Conservation (phyloP, 2,329 filamentous ascomycete genomes). For the Ophiostoma himal-ulmi region DNA sequence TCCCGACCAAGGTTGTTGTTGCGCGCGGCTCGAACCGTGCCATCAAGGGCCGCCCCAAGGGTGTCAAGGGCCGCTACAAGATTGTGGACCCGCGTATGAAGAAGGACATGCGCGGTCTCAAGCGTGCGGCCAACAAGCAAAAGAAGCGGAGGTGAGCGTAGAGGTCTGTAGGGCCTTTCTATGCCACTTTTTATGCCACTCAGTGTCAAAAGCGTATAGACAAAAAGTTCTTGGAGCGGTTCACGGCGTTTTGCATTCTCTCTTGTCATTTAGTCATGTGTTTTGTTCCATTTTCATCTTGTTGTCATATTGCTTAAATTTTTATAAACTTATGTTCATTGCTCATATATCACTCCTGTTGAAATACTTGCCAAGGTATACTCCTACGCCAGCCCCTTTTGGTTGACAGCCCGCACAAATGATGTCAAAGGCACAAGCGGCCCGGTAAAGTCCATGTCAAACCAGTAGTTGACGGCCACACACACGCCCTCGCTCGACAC, state of each 20-base stretch:
- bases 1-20: slow-evolving; percentile 80
- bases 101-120: slow-evolving; percentile 88
- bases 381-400: slow-evolving; percentile 2
- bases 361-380: neutral
- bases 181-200: neutral
- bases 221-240: slow-evolving; percentile 12
- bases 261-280: slow-evolving; percentile 3
- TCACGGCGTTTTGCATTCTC: slow-evolving; percentile 15
- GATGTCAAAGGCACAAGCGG: slow-evolving; percentile 57
- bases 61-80: slow-evolving; percentile 94
- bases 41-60: slow-evolving; percentile 71
- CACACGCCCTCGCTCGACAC: slow-evolving; percentile 64
- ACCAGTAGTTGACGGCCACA: slow-evolving; percentile 80
- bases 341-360: neutral
- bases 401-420: slow-evolving; percentile 44
- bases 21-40: slow-evolving; percentile 79
- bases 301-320: neutral
- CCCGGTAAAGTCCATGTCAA: slow-evolving; percentile 72
- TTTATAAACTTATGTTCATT: neutral
- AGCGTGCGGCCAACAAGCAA: slow-evolving; percentile 64
- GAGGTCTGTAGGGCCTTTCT: neutral
- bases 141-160: slow-evolving; percentile 35
- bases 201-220: slow-evolving; percentile 8
- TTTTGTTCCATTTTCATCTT: neutral
- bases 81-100: slow-evolving; percentile 94